These are phyloP conservation scores for Termitomyces sp. DNA, from an alignment of 768 basidiomycete species.

Conservation along the genomic window DNA sequence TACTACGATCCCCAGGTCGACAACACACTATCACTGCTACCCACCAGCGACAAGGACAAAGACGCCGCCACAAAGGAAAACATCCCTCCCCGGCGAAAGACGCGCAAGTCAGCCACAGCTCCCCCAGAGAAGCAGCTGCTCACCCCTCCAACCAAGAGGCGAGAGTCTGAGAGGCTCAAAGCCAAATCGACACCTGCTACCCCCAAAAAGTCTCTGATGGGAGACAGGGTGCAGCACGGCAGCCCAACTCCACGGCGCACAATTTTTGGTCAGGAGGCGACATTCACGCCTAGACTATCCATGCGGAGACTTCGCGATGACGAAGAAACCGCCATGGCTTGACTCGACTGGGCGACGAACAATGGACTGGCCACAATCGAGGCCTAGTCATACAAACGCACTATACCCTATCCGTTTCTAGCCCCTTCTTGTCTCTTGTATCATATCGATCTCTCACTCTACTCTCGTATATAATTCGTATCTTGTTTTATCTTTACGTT, in stretches of 20 bases:
- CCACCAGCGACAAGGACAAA: slow-evolving; percentile 18
- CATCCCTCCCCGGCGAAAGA: slow-evolving; percentile 41
- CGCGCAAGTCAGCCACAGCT: slow-evolving; percentile 35
- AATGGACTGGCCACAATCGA: not conserved
- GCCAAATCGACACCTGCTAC: slow-evolving; percentile 24
- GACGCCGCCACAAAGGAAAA: slow-evolving; percentile 58
- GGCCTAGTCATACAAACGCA: not conserved
- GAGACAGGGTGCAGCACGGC: slow-evolving; percentile 10
- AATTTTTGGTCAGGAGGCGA: slow-evolving; percentile 10
- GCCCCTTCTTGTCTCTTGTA: slow-evolving; percentile 1
- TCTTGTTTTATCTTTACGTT: slow-evolving; percentile 1
- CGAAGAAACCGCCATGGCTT: slow-evolving; percentile 6
- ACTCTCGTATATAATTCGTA: slow-evolving; percentile 2
- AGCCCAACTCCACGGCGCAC: slow-evolving; percentile 27
- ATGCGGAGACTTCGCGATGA: slow-evolving; percentile 27
- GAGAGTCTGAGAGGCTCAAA: slow-evolving; percentile 19
- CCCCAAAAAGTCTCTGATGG: slow-evolving; percentile 18
- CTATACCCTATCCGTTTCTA: not conserved
- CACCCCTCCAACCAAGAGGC: slow-evolving; percentile 14
- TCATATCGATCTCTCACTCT: not conserved
- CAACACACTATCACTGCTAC: slow-evolving; percentile 5
- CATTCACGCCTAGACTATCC: slow-evolving; percentile 20
- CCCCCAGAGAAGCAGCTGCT: slow-evolving; percentile 11
- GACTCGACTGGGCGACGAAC: not conserved
- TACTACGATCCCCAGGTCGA: slow-evolving; percentile 45